Evolutionary conservation across 2,329 filamentous ascomycete genomes (phyloP).

Genomic region (Pezicula radicicola): DNA sequence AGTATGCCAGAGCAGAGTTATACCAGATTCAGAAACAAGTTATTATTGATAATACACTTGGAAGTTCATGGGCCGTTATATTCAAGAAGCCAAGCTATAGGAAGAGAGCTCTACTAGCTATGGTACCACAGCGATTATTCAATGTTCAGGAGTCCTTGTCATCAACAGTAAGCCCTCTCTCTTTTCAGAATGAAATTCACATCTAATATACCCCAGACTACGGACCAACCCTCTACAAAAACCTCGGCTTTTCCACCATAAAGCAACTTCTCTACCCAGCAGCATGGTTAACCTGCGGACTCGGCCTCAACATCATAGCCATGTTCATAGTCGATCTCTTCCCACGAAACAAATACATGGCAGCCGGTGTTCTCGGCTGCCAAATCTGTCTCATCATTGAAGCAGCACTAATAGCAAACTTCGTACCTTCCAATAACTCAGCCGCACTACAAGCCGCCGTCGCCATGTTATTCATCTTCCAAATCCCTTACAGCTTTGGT

Average conservation of each 20-base stretch:
- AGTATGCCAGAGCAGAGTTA: conserved; percentile 3
- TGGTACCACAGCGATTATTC: not conserved
- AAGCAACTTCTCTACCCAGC: not conserved
- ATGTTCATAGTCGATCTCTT: conserved; percentile 3
- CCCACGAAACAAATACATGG: not conserved
- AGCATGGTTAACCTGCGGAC: not conserved
- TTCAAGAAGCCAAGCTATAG: conserved; percentile 4
- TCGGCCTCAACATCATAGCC: not conserved
- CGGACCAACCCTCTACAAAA: conserved; percentile 4
- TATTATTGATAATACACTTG: conserved; percentile 1
- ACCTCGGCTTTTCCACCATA: not conserved
- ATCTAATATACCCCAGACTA: not conserved
- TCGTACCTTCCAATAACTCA: not conserved
- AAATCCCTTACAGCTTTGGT: not conserved
- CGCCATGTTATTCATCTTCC: conserved; percentile 3
- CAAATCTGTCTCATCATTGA: not conserved
- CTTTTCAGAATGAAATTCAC: not conserved
- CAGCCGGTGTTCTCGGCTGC: conserved; percentile 3
- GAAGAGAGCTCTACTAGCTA: conserved; percentile 1
- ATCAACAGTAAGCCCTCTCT: not conserved
- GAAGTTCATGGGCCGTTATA: not conserved
- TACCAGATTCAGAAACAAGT: conserved; percentile 9
- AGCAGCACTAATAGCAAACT: conserved; percentile 4
- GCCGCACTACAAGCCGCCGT: not conserved
- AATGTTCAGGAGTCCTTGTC: conserved; percentile 2